Percentiles rank a stretch among this genome's conserved stretches.
Conservation (phyloP, 257 asterid genomes). For the Oldenlandia corymbosa region DNA sequence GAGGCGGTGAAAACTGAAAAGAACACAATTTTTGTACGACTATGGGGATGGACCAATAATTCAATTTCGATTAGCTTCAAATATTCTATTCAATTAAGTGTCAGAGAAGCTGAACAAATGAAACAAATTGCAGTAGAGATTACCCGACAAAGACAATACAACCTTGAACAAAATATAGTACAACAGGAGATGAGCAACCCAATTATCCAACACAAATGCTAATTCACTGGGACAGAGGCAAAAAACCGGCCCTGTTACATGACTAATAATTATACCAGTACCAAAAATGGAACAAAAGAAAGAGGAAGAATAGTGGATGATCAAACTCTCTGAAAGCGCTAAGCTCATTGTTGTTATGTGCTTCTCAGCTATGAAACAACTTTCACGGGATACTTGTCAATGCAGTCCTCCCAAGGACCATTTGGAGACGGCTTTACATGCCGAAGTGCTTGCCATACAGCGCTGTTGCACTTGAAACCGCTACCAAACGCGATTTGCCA, state of each 20-base stretch:
- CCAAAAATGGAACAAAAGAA: not conserved
- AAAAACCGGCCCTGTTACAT: not conserved
- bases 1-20: not conserved
- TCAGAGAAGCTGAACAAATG: too few relatives aligned
- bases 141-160: not conserved
- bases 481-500: conserved; percentile 90
- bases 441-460: conserved; percentile 75
- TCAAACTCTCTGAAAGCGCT: not conserved
- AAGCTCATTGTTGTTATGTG: not conserved
- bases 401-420: conserved; percentile 74
- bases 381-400: conserved; percentile 56
- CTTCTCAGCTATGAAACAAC: conserved; percentile 32
- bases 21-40: not conserved
- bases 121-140: not conserved
- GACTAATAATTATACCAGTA: not conserved
- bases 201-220: not conserved
- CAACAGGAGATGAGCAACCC: conserved; percentile 7
- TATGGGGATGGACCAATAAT: not conserved
- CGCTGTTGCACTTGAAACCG: conserved; percentile 74
- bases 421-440: conserved; percentile 40
- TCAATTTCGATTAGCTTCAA: too few relatives aligned
- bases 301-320: too few relatives aligned
- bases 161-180: conserved; percentile 1
- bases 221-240: not conserved
- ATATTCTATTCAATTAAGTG: too few relatives aligned